Evolutionary conservation across 1,284 basidiomycete species (phyloP).

Genomic region (Fomitopsis palustris): DNA sequence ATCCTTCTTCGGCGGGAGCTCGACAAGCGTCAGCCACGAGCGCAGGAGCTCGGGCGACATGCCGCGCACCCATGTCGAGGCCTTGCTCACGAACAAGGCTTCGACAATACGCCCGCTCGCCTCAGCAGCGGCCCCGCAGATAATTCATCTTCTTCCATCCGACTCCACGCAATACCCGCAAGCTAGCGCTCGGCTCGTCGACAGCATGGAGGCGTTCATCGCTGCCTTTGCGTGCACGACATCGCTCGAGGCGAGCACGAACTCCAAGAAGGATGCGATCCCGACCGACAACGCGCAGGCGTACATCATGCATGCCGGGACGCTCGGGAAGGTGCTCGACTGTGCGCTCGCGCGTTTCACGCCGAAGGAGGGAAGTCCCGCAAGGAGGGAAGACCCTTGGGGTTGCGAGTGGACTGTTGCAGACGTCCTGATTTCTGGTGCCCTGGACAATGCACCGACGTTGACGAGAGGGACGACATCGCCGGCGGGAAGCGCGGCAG

Average conservation of each 20-base stretch:
- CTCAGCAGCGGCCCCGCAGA: constrained; percentile 20
- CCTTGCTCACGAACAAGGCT: constrained; percentile 17
- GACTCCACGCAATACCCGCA: constrained; percentile 15
- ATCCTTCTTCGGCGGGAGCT: constrained; percentile 13
- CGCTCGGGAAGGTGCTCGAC: constrained; percentile 27
- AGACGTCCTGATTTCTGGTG: constrained; percentile 34
- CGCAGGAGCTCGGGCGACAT: constrained; percentile 19
- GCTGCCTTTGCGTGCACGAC: constrained; percentile 29
- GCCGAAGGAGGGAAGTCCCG: constrained; percentile 1
- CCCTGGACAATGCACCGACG: constrained; percentile 26
- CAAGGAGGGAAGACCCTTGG: constrained; percentile 1
- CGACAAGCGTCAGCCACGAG: constrained; percentile 14
- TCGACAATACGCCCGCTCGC: constrained; percentile 11
- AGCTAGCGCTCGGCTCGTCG: constrained; percentile 27
- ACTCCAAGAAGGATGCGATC: neutral
- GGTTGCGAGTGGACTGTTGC: constrained; percentile 32
- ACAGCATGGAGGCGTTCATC: constrained; percentile 35
- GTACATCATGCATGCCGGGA: constrained; percentile 31
- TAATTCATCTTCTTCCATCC: constrained; percentile 31
- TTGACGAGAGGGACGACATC: constrained; percentile 2
- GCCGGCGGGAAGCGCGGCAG: neutral
- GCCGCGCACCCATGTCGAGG: constrained; percentile 15
- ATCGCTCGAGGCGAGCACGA: constrained; percentile 4
- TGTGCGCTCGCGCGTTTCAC: constrained; percentile 10
- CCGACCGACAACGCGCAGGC: constrained; percentile 19